phyloP scores from a whole-genome alignment of 225 moss, liverwort and hornwort genomes.

The Thuidium tamariscinum region DNA sequence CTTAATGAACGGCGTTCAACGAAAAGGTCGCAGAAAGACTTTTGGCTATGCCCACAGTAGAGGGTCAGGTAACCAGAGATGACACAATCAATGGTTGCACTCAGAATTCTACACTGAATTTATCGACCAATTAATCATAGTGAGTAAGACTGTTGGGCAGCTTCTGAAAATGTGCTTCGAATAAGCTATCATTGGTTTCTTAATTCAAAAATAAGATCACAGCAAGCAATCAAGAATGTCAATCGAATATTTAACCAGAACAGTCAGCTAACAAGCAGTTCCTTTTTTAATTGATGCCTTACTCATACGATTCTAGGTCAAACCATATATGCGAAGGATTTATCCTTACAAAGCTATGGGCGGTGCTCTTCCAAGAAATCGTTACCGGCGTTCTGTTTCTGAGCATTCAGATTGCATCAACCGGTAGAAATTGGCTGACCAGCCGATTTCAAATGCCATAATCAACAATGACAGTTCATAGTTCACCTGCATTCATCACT shows the following conservation, averaged over 20 bases:
- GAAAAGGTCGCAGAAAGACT: background rate
- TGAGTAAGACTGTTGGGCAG: no score
- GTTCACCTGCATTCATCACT: slow-evolving; percentile 19
- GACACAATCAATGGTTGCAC: background rate
- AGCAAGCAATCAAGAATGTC: background rate
- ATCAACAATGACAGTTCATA: background rate
- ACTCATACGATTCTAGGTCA: background rate
- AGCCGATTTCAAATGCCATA: background rate
- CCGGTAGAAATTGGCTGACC: background rate
- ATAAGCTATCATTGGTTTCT: background rate
- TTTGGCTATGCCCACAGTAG: background rate
- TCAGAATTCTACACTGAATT: background rate
- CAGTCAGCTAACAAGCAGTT: background rate
- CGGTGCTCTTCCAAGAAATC: background rate
- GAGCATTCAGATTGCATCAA: background rate
- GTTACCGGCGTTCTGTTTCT: background rate
- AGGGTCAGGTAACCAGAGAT: no score
- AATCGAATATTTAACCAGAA: background rate
- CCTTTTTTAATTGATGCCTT: background rate
- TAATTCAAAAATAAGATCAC: background rate
- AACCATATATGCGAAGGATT: no score
- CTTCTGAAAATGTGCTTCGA: background rate
- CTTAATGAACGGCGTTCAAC: background rate
- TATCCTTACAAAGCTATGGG: background rate
- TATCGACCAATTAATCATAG: background rate